Conservation (phyloP, 306 rosid genomes). For the Casuarina glauca region DNA sequence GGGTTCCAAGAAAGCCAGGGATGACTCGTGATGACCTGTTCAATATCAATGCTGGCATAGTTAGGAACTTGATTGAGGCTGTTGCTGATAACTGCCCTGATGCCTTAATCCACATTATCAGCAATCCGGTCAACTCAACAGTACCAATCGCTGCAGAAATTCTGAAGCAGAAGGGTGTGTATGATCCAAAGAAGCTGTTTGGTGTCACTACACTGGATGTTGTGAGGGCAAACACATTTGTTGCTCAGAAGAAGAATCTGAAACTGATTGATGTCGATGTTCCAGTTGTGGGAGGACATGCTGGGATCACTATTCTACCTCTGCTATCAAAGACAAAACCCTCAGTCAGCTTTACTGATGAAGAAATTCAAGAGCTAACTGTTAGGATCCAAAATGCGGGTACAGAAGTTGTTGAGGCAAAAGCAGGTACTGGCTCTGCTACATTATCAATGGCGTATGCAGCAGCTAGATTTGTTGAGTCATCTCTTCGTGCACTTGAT, state of each 20-base stretch:
- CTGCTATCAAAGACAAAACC: slow-evolving; percentile 84
- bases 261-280: slow-evolving; percentile 96
- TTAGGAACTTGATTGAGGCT: slow-evolving; percentile 74
- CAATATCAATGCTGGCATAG: slow-evolving; percentile 93
- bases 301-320: slow-evolving; percentile 93
- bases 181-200: slow-evolving; percentile 90
- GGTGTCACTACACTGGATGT: slow-evolving; percentile 96
- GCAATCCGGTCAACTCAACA: slow-evolving; percentile 94
- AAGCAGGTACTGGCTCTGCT: slow-evolving; percentile 98
- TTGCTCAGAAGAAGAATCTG: slow-evolving; percentile 88
- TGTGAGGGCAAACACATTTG: slow-evolving; percentile 97
- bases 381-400: slow-evolving; percentile 94
- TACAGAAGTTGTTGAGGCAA: slow-evolving; percentile 98
- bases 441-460: slow-evolving; percentile 99
- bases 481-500: slow-evolving; percentile 89
- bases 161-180: slow-evolving; percentile 84
- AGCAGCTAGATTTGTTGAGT: slow-evolving; percentile 96
- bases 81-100: slow-evolving; percentile 93
- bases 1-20: slow-evolving; percentile 97
- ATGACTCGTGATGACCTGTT: slow-evolving; percentile 99
- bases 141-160: slow-evolving; percentile 94
- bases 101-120: slow-evolving; percentile 86
- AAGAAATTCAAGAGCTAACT: slow-evolving; percentile 73
- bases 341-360: slow-evolving; percentile 64
- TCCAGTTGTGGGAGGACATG: slow-evolving; percentile 95